phyloP scores from a whole-genome alignment of 305 asterid genomes.

The Fraxinus albicans region DNA sequence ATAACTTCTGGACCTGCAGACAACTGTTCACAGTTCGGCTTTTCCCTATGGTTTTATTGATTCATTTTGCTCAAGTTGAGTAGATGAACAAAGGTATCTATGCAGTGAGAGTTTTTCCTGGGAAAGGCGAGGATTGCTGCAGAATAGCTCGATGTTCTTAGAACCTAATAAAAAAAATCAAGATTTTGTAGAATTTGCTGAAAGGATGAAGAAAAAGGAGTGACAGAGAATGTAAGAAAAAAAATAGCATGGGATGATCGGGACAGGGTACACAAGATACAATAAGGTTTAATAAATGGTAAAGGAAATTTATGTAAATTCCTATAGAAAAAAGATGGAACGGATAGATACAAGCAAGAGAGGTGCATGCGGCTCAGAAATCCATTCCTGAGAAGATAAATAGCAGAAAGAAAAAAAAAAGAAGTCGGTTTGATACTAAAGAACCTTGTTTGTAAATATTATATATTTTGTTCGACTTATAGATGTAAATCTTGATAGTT shows the following conservation, averaged over 20 bases:
- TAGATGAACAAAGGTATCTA: slow-evolving; percentile 12
- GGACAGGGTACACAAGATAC: not conserved
- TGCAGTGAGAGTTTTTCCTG: slow-evolving; percentile 8
- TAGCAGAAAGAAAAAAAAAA: not conserved
- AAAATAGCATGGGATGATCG: not conserved
- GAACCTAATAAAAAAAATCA: not conserved
- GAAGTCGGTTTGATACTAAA: not conserved
- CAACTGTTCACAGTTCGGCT: slow-evolving; percentile 15
- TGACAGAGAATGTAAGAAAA: not conserved
- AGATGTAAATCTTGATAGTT: not conserved
- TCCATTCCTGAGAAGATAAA: not conserved
- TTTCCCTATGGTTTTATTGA: not conserved
- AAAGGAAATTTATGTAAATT: not conserved
- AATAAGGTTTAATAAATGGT: not conserved
- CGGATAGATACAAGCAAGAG: not conserved
- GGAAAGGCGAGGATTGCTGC: slow-evolving; percentile 12
- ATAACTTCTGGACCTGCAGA: slow-evolving; percentile 22
- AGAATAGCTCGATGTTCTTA: not conserved
- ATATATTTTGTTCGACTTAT: not conserved
- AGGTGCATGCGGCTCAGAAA: not conserved
- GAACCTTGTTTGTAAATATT: slow-evolving; percentile 2
- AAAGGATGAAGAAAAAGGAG: not conserved
- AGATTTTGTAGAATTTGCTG: not conserved
- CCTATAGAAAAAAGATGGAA: not conserved
- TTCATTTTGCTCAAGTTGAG: slow-evolving; percentile 10